Conservation (phyloP, 192 early-diverging fungal genomes). For the Pilobolus umbonatus region DNA sequence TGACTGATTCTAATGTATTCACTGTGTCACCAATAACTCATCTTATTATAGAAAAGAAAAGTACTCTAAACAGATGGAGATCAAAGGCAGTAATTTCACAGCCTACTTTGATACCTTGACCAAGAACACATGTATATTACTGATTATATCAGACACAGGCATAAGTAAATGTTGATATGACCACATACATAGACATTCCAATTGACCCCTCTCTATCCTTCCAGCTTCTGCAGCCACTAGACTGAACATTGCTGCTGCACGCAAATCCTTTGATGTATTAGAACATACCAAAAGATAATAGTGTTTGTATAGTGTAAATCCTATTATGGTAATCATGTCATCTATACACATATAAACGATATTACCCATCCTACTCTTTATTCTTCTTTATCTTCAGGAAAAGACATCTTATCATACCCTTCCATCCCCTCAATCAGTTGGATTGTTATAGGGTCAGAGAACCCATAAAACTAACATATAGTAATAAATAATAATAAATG, state of each 20-base stretch:
- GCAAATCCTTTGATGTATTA: constrained; percentile 83
- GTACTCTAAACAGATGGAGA: constrained; percentile 84
- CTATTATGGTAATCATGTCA: too few species aligned
- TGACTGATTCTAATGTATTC: not conserved
- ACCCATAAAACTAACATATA: constrained; percentile 44
- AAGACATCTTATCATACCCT: constrained; percentile 31
- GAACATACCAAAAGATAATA: too few species aligned
- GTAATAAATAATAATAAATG: not conserved
- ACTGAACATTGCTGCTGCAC: constrained; percentile 76
- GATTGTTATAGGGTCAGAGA: constrained; percentile 50
- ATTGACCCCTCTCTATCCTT: not conserved
- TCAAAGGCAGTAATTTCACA: constrained; percentile 68
- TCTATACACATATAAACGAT: too few species aligned
- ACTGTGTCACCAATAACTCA: not conserved
- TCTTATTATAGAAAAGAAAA: constrained; percentile 64
- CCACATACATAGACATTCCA: not conserved
- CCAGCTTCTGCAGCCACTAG: constrained; percentile 76
- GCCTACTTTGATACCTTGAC: constrained; percentile 81
- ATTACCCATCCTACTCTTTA: too few species aligned
- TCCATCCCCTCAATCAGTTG: constrained; percentile 42
- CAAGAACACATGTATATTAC: constrained; percentile 83
- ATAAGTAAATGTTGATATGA: constrained; percentile 60
- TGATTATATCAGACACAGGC: constrained; percentile 75
- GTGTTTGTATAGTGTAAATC: too few species aligned
- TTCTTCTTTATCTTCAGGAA: constrained; percentile 20